phyloP scores from a whole-genome alignment of 768 basidiomycete species.

The Tylopilus vinaceipallidus region DNA sequence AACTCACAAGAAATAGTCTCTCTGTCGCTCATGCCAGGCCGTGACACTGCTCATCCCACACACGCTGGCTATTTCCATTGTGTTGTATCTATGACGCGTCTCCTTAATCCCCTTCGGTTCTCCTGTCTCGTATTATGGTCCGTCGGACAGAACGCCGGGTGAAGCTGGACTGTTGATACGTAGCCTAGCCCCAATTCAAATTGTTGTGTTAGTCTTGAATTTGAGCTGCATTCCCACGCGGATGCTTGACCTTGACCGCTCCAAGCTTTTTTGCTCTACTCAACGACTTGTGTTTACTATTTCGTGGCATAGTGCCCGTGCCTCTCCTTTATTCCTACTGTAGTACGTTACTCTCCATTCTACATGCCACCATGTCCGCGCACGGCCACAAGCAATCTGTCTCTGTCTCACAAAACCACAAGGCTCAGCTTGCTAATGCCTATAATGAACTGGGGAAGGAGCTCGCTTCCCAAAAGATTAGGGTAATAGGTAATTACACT shows the following conservation, averaged over 20 bases:
- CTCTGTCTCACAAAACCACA: conserved; percentile 72
- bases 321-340: conserved; percentile 34
- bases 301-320: conserved; percentile 34
- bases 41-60: conserved; percentile 5
- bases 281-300: conserved; percentile 17
- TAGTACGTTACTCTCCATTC: conserved; percentile 25
- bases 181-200: conserved; percentile 16
- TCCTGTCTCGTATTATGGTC: conserved; percentile 20
- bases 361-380: conserved; percentile 43
- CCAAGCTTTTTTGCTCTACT: not conserved
- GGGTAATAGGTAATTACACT: conserved; percentile 93
- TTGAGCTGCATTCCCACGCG: conserved; percentile 20
- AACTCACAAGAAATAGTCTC: conserved; percentile 45
- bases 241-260: conserved; percentile 12
- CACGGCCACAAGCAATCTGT: conserved; percentile 60
- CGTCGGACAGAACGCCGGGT: conserved; percentile 12
- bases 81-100: conserved; percentile 46
- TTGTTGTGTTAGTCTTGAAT: conserved; percentile 27
- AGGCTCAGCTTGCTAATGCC: conserved; percentile 87
- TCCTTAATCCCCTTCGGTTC: conserved; percentile 28
- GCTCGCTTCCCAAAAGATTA: conserved; percentile 84
- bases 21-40: not conserved
- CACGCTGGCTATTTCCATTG: conserved; percentile 26
- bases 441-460: conserved; percentile 98
- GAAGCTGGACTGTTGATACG: conserved; percentile 25